A percentile compares a stretch with the other conserved stretches of the same genome.
Evolutionary conservation across 2,329 filamentous ascomycete species (phyloP).

Genomic region (Paecilomyces dactylethromorphus): DNA sequence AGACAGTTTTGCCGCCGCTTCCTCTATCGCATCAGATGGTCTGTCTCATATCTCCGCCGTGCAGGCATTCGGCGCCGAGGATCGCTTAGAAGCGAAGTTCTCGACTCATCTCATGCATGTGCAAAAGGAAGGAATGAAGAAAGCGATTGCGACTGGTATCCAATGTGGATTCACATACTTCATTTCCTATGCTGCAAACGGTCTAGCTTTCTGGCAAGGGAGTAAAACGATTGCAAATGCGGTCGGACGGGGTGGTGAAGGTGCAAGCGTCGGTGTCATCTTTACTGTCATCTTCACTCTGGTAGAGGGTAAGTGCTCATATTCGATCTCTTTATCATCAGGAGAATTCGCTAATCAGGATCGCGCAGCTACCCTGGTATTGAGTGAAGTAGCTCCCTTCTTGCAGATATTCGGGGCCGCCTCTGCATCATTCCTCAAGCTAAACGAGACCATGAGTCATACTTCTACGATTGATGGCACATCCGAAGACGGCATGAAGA

Average conservation of each 20-base stretch:
- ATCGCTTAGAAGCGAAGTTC: conserved; percentile 43
- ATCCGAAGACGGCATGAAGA: conserved; percentile 17
- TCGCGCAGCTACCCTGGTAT: too few relatives aligned
- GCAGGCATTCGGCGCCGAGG: conserved; percentile 56
- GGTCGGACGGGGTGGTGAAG: conserved; percentile 10
- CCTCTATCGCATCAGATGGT: conserved; percentile 57
- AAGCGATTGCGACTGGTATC: conserved; percentile 49
- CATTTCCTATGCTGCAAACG: conserved; percentile 61
- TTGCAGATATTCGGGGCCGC: conserved; percentile 39
- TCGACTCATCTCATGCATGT: too few relatives aligned
- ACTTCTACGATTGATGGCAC: conserved; percentile 40
- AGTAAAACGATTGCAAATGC: conserved; percentile 46
- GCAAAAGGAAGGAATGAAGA: conserved; percentile 48
- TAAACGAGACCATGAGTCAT: conserved; percentile 53
- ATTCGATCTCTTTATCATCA: too few relatives aligned
- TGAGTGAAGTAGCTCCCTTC: too few relatives aligned
- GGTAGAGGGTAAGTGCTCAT: too few relatives aligned
- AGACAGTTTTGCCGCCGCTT: conserved; percentile 50
- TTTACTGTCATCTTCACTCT: too few relatives aligned
- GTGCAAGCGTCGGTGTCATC: conserved; percentile 13
- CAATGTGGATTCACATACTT: conserved; percentile 61
- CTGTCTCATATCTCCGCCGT: conserved; percentile 56
- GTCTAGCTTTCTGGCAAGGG: conserved; percentile 63
- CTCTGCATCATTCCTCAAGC: conserved; percentile 49
- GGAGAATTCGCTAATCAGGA: too few relatives aligned